Evolutionary conservation across 768 basidiomycete species (phyloP), one percentile per base, ranked within the genome.

Genomic region (Suillus cothurnatus): DNA sequence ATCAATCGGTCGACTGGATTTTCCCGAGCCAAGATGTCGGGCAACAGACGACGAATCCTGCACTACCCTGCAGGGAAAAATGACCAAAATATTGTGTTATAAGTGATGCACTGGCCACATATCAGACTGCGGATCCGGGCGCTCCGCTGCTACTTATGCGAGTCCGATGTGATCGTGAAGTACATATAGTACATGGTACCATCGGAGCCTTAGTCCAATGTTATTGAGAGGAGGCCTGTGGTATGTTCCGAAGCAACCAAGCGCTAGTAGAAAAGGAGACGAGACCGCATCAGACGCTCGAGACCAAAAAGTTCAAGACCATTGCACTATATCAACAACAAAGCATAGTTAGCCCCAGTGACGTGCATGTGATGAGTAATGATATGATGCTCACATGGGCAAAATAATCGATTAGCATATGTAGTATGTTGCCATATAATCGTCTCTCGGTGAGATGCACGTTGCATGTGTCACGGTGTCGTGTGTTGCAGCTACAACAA

Each of bases 1-100:
- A 32, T 55, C 19, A 11, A 34, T n/a, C 21, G 21, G 5, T 21
- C 36, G 15, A 17, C 56, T 57, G 38, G 38, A 23, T 39, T 21
- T 28, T 28, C 9, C 57, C 57, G 38, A 59, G 57, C 57, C 57
- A 17, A 58, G 23, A 39, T 19, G 38, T 58, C 57, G 38, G 56
- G 17, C 26, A 9, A 58, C 15, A 26, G 26, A 58, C 26, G 19
- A 26, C 26, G 38, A 28, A 19, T n/a, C 8, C 21, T n/a, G 0
- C 45, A 23, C n/a, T 47, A n/a, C 57, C 26, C 26, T 39, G 57
- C 57, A 59, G 19, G 57, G 15, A 21, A 23, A 26, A 19, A 26
- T n/a, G 52, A 31, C 32, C 28, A 53, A 53, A 8, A 5, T 31
- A 53, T 12, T 8, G 9, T 50, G 15, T 21, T 32, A 32, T 6